These are phyloP conservation scores for Tulasnella sp. DNA, from an alignment of 768 basidiomycete genomes.

Conservation along the genomic window DNA sequence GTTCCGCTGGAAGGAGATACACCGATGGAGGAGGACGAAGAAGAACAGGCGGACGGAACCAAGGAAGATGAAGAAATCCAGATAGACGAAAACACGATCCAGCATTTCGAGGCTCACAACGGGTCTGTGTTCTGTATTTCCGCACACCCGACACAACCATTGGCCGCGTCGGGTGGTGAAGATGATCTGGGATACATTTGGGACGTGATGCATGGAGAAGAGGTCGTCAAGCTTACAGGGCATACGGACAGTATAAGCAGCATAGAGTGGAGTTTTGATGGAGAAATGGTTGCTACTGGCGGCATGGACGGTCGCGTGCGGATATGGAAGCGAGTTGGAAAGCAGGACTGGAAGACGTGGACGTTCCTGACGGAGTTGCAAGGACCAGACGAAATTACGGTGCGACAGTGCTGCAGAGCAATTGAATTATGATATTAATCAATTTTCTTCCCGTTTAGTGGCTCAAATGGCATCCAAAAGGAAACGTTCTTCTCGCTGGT, in stretches of 20 bases:
- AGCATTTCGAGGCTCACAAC: conserved; percentile 67
- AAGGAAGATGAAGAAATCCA: conserved; percentile 41
- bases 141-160: conserved; percentile 75
- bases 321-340: conserved; percentile 79
- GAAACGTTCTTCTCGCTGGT: conserved; percentile 83
- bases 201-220: conserved; percentile 80
- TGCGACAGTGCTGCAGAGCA: conserved; percentile 48
- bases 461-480: conserved; percentile 96
- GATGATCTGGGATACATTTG: conserved; percentile 95
- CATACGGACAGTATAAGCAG: conserved; percentile 90
- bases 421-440: neutral
- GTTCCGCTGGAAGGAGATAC: conserved; percentile 60
- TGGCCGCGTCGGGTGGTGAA: conserved; percentile 92
- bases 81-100: conserved; percentile 67
- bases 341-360: conserved; percentile 62
- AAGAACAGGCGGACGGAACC: conserved; percentile 46
- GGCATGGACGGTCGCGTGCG: conserved; percentile 98
- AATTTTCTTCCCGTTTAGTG: conserved; percentile 58
- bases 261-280: conserved; percentile 81
- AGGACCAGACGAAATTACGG: conserved; percentile 95
- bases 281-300: conserved; percentile 91
- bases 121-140: conserved; percentile 84
- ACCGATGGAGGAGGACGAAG: conserved; percentile 63
- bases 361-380: conserved; percentile 92
- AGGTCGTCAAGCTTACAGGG: conserved; percentile 83